Percentiles rank a stretch among this genome's conserved stretches.
Conservation (phyloP, 2,329 filamentous ascomycete species). For the Cercospora sesami region DNA sequence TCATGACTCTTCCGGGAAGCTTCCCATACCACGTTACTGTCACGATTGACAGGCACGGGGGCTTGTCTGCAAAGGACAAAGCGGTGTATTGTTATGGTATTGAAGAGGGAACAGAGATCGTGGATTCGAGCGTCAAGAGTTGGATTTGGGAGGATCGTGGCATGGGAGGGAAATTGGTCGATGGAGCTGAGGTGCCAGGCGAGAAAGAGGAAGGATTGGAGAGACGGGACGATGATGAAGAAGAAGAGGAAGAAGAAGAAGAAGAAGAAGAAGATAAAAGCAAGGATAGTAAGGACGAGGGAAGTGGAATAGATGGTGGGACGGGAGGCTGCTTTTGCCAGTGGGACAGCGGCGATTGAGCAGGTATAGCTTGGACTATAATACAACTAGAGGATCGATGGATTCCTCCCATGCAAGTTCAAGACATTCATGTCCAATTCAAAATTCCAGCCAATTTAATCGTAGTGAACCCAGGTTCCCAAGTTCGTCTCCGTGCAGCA, state of each 20-base stretch:
- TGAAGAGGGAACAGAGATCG: conserved; percentile 47
- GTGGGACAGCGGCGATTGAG: conserved; percentile 44
- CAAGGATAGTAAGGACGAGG: conserved; percentile 38
- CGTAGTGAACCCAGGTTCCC: background rate
- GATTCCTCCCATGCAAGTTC: background rate
- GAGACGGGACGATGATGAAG: background rate
- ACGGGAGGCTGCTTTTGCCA: conserved; percentile 60
- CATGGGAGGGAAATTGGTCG: conserved; percentile 51
- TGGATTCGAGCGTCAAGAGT: conserved; percentile 47
- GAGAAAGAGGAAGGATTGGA: conserved; percentile 28
- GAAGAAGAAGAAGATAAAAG: conserved; percentile 28
- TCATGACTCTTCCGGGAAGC: conserved; percentile 55
- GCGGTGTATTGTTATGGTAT: conserved; percentile 62
- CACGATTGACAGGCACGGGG: conserved; percentile 61
- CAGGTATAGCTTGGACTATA: background rate
- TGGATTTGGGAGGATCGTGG: conserved; percentile 56
- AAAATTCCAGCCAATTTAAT: background rate
- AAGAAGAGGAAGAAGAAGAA: conserved; percentile 20
- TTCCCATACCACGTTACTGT: conserved; percentile 64
- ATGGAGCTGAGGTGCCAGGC: conserved; percentile 50
- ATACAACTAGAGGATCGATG: background rate
- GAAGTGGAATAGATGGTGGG: conserved; percentile 59
- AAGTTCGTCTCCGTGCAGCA: background rate
- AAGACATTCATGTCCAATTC: background rate
- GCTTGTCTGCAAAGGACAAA: conserved; percentile 52